A percentile compares a stretch with the other conserved stretches of the same genome.
These are phyloP conservation scores for Fusarium sp. DNA, from an alignment of 2,329 filamentous ascomycete genomes.

Conservation along the genomic window DNA sequence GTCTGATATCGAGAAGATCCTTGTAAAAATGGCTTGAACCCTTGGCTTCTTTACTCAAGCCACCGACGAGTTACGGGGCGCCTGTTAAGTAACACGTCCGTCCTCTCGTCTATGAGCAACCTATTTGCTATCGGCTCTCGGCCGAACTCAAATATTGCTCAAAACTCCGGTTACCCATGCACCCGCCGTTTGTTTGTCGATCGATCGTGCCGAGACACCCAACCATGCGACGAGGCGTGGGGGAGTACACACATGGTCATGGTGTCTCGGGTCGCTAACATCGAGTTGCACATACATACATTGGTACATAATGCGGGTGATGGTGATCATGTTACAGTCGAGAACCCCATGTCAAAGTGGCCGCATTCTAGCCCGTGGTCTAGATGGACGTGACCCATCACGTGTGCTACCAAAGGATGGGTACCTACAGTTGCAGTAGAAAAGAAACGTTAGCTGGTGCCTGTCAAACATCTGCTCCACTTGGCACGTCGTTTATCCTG, in stretches of 20 bases:
- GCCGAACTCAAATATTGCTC: slow-evolving; percentile 3
- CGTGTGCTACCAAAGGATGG: neutral
- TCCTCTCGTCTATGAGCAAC: neutral
- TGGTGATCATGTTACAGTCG: slow-evolving; percentile 2
- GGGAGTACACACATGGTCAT: neutral
- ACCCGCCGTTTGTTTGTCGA: neutral
- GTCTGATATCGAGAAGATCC: slow-evolving; percentile 10
- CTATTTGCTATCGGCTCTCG: neutral
- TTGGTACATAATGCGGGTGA: neutral
- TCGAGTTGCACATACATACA: neutral
- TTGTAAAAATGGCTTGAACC: slow-evolving; percentile 4
- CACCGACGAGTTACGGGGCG: neutral
- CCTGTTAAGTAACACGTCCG: neutral
- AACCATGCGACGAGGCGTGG: neutral
- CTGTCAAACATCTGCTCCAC: neutral
- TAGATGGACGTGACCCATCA: neutral
- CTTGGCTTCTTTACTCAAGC: neutral
- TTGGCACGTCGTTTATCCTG: neutral
- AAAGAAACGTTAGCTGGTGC: neutral
- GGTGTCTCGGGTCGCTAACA: neutral
- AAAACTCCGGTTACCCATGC: neutral
- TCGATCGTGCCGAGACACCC: neutral
- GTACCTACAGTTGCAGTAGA: neutral
- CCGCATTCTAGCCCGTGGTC: neutral
- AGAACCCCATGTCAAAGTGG: neutral